phyloP scores from a whole-genome alignment of 805 yeast species.

The Saccharomycopsis vini region DNA sequence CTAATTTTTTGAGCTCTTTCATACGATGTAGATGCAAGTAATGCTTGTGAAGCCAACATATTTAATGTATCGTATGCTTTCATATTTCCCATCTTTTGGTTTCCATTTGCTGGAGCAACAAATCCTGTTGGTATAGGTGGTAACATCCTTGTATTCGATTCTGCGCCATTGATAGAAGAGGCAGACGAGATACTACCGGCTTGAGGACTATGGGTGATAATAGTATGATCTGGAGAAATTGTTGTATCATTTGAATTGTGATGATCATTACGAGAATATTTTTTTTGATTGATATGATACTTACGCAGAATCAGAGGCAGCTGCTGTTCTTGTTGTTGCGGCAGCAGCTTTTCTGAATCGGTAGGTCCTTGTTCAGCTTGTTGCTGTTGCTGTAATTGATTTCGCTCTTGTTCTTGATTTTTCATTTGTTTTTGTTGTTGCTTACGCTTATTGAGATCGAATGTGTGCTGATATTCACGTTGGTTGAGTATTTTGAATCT shows the following conservation, averaged over 20 bases:
- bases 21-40: constrained; percentile 14
- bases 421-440: not conserved
- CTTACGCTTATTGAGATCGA: not conserved
- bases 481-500: constrained; percentile 10
- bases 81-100: not conserved
- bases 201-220: constrained; percentile 11
- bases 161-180: not conserved
- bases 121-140: not conserved
- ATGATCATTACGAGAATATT: no score
- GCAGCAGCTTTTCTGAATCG: no score
- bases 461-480: not conserved
- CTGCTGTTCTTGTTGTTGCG: no score
- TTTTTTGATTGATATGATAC: no score
- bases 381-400: constrained; percentile 1
- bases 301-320: no score
- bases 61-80: constrained; percentile 16
- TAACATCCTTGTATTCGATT: not conserved
- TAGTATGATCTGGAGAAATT: constrained; percentile 16
- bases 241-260: constrained; percentile 7
- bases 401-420: not conserved
- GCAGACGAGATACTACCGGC: not conserved
- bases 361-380: no score
- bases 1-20: constrained; percentile 13
- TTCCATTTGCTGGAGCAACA: not conserved
- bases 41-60: constrained; percentile 19